Percentiles rank a stretch among this genome's conserved stretches.
Conservation (phyloP, 805 yeast species). For the Blastobotrys parvus region DNA sequence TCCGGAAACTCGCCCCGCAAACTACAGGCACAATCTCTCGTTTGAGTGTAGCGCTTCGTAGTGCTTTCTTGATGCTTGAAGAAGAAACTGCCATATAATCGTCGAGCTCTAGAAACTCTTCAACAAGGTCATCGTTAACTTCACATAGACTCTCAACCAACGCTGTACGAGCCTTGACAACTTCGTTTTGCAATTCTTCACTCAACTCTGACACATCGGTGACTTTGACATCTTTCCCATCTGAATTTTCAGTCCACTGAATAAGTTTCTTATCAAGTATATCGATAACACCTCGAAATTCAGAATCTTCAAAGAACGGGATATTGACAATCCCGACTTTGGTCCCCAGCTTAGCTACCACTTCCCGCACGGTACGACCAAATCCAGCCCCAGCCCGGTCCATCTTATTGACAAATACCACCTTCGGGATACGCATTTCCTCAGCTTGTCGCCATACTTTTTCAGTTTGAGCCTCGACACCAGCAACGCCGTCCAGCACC, state of each 20-base stretch:
- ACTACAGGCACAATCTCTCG: constrained; percentile 65
- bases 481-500: constrained; percentile 90
- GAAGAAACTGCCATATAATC: constrained; percentile 55
- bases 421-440: constrained; percentile 56
- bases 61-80: constrained; percentile 44
- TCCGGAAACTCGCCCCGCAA: constrained; percentile 88
- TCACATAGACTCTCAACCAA: constrained; percentile 80
- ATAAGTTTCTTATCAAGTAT: constrained; percentile 55
- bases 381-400: constrained; percentile 95
- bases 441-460: constrained; percentile 91
- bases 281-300: constrained; percentile 69
- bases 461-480: constrained; percentile 97
- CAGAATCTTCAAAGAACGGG: constrained; percentile 52
- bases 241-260: constrained; percentile 30
- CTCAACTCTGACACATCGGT: constrained; percentile 29
- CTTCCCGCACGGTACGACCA: constrained; percentile 79
- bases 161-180: constrained; percentile 55
- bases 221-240: constrained; percentile 47
- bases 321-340: constrained; percentile 65
- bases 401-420: constrained; percentile 88
- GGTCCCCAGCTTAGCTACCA: constrained; percentile 66
- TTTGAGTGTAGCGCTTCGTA: constrained; percentile 54
- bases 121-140: constrained; percentile 67
- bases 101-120: constrained; percentile 67
- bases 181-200: constrained; percentile 39